These are phyloP conservation scores for Kazachstania bromeliacearum DNA, from an alignment of 805 yeast species.

Conservation along the genomic window DNA sequence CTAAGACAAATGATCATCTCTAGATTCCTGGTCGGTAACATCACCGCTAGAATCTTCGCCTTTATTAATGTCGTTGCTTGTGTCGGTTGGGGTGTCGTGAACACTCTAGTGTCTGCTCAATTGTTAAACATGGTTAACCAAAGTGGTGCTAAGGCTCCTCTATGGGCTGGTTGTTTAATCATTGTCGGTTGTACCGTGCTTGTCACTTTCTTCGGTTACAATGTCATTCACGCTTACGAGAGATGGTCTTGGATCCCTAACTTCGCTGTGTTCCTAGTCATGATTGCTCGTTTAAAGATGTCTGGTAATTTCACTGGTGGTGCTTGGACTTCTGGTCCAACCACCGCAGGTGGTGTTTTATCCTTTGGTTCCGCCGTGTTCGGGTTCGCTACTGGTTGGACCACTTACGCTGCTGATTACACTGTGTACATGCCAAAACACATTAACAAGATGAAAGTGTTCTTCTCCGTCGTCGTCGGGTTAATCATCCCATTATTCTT, in stretches of 20 bases:
- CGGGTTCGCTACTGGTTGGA: constrained; percentile 93
- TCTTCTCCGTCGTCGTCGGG: constrained; percentile 54
- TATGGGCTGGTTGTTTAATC: constrained; percentile 83
- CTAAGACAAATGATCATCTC: constrained; percentile 80
- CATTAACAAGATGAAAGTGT: constrained; percentile 49
- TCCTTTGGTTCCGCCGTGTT: constrained; percentile 75
- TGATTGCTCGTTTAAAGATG: constrained; percentile 66
- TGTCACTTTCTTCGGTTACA: constrained; percentile 78
- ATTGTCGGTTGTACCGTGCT: constrained; percentile 57
- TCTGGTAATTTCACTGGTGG: constrained; percentile 56
- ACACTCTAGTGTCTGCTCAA: constrained; percentile 83
- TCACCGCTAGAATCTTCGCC: constrained; percentile 67
- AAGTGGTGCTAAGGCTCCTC: constrained; percentile 47
- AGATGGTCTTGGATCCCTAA: constrained; percentile 85
- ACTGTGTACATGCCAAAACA: constrained; percentile 74
- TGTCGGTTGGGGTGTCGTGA: constrained; percentile 93
- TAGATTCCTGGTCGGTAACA: constrained; percentile 67
- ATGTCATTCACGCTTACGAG: constrained; percentile 71
- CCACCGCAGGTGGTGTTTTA: constrained; percentile 66
- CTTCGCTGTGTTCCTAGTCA: constrained; percentile 57
- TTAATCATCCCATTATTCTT: constrained; percentile 57
- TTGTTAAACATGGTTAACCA: constrained; percentile 66
- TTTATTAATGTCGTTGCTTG: constrained; percentile 72
- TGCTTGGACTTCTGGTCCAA: constrained; percentile 40
- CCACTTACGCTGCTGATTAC: constrained; percentile 89